A percentile compares a stretch with the other conserved stretches of the same genome.
phyloP scores from a whole-genome alignment of 2,329 filamentous ascomycete species.

The Colletotrichum lindemuthianum region DNA sequence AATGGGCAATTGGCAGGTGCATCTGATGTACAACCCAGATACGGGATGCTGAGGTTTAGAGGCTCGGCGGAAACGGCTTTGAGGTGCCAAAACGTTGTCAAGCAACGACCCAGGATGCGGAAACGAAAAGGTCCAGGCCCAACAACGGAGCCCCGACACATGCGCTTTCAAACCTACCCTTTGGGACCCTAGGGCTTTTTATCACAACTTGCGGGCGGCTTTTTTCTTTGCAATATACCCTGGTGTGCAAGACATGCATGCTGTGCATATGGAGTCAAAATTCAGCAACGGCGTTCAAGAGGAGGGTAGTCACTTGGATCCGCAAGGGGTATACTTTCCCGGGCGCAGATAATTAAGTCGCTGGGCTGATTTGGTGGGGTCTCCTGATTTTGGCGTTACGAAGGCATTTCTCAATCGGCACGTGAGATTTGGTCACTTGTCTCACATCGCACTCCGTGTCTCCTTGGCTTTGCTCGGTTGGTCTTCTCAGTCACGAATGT shows the following conservation, averaged over 20 bases:
- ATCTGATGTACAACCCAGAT: not conserved
- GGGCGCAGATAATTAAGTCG: not conserved
- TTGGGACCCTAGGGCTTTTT: not conserved
- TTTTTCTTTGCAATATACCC: constrained; percentile 28
- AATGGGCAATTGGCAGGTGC: constrained; percentile 1
- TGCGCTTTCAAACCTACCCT: not conserved
- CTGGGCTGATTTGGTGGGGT: not conserved
- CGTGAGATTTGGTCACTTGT: too few species aligned
- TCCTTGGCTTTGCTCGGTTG: too few species aligned
- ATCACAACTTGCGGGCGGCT: not conserved
- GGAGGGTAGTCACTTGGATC: not conserved
- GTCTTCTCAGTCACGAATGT: too few species aligned
- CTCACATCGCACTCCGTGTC: too few species aligned
- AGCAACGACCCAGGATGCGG: constrained; percentile 33
- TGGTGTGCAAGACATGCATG: constrained; percentile 1
- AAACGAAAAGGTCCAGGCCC: constrained; percentile 23
- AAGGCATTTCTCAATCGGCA: too few species aligned
- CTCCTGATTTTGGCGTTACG: not conserved
- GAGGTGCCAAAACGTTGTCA: constrained; percentile 30
- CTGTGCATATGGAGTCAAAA: not conserved
- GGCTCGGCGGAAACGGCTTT: constrained; percentile 29
- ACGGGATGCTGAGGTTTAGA: constrained; percentile 25
- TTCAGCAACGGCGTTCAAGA: constrained; percentile 25
- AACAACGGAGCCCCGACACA: constrained; percentile 2
- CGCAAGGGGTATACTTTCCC: not conserved